Conservation (phyloP, 305 asterid species). For the Solanum hybrid region DNA sequence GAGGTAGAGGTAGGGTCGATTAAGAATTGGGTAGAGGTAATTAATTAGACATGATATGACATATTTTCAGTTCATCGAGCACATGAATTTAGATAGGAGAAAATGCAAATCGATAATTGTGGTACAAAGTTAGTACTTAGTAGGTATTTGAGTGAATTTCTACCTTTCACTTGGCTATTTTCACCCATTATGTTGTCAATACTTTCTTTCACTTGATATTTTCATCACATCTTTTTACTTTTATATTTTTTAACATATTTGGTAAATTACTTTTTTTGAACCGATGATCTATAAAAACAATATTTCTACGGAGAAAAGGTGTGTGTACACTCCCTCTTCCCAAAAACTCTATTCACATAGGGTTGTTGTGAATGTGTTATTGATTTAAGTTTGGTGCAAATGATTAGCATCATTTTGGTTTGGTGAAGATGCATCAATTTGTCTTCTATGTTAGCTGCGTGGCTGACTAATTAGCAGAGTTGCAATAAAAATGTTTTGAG, state of each 20-base stretch:
- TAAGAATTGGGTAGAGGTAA: neutral
- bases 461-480: neutral
- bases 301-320: neutral
- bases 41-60: neutral
- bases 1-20: neutral
- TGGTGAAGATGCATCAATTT: neutral
- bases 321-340: neutral
- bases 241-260: neutral
- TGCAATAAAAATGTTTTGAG: neutral
- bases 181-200: neutral
- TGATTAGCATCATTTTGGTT: neutral
- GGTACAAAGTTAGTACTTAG: neutral
- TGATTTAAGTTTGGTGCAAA: neutral
- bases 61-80: neutral
- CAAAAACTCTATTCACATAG: no score
- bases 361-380: neutral
- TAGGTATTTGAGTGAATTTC: no score
- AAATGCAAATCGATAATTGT: neutral
- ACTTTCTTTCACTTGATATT: neutral
- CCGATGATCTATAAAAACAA: neutral
- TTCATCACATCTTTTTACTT: neutral
- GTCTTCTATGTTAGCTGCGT: neutral
- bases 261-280: neutral
- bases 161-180: neutral
- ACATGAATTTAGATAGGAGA: neutral